phyloP scores from a whole-genome alignment of 345 rosid species.

The Conringia planisiliqua region DNA sequence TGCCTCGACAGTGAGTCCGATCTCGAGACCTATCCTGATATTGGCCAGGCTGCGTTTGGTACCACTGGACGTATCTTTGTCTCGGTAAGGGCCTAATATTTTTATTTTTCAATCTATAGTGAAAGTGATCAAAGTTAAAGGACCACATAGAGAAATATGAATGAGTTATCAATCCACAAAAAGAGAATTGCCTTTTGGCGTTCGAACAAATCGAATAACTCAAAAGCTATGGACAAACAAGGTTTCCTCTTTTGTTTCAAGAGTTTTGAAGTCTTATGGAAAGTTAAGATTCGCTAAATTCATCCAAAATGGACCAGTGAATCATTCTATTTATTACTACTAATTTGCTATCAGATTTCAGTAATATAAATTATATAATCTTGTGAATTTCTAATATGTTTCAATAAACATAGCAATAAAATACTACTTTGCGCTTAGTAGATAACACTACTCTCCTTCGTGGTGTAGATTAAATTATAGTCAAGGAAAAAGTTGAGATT shows the following conservation, averaged over 20 bases:
- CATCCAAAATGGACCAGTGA: background rate
- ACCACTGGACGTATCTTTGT: constrained; percentile 63
- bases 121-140: background rate
- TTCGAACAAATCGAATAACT: background rate
- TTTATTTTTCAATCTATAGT: background rate
- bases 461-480: background rate
- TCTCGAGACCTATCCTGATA: constrained; percentile 94
- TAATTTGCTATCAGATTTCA: background rate
- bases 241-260: background rate
- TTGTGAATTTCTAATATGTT: background rate
- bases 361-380: background rate
- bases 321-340: background rate
- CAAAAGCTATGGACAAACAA: constrained; percentile 1
- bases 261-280: background rate
- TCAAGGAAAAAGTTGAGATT: background rate
- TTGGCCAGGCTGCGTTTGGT: constrained; percentile 98
- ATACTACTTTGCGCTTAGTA: background rate
- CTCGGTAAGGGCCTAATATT: constrained; percentile 52
- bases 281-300: background rate
- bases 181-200: constrained; percentile 20
- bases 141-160: background rate
- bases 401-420: background rate
- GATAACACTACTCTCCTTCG: background rate
- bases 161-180: background rate
- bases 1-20: constrained; percentile 91